phyloP scores from a whole-genome alignment of 192 early-diverging fungal genomes.

The Helicostylum pulchrum region DNA sequence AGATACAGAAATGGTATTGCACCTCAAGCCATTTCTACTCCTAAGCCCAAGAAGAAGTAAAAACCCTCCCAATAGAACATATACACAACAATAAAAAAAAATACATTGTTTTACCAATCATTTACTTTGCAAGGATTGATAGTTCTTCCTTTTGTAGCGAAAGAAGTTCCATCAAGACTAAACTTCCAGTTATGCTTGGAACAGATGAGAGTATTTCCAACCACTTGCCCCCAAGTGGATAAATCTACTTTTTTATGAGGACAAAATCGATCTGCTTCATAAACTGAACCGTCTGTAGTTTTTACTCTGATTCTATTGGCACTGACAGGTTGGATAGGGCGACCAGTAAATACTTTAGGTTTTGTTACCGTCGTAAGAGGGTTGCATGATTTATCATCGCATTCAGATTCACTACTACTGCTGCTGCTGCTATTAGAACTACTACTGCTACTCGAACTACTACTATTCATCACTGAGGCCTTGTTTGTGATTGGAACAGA shows the following conservation, averaged over 20 bases:
- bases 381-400: background rate
- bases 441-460: background rate
- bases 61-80: too few relatives aligned
- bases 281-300: conserved; percentile 41
- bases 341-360: conserved; percentile 14
- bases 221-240: conserved; percentile 42
- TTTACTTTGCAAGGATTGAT: conserved; percentile 46
- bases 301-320: conserved; percentile 44
- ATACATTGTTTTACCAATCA: conserved; percentile 32
- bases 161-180: conserved; percentile 6
- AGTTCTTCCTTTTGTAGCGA: conserved; percentile 20
- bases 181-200: conserved; percentile 44
- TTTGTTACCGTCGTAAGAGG: background rate
- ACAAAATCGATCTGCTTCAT: conserved; percentile 55
- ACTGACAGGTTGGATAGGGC: conserved; percentile 28
- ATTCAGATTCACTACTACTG: background rate
- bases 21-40: background rate
- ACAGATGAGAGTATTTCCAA: conserved; percentile 49
- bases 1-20: background rate
- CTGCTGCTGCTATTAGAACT: conserved; percentile 4
- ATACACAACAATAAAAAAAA: background rate
- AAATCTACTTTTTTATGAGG: conserved; percentile 48
- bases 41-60: background rate
- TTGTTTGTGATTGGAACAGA: too few relatives aligned
- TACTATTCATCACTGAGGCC: background rate